phyloP scores from a whole-genome alignment of 176 grass and related monocot species.

The Aegilops tauschii region DNA sequence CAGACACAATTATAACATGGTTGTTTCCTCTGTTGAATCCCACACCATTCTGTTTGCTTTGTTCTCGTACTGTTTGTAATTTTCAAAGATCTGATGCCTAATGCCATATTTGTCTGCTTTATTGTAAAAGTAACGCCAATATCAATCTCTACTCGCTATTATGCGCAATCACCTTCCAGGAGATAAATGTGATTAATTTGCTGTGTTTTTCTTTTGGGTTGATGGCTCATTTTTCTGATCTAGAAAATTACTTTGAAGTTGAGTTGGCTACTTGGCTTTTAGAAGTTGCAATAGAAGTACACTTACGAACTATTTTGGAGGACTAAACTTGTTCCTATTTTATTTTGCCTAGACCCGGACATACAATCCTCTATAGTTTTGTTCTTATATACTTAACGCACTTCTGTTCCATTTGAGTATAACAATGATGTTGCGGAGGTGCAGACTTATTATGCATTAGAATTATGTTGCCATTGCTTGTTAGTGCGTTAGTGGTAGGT shows the following conservation, averaged over 20 bases:
- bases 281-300: background rate
- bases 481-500: background rate
- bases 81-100: background rate
- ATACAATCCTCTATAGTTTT: background rate
- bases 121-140: background rate
- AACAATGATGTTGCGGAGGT: background rate
- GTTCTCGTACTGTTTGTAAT: background rate
- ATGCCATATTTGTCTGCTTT: background rate
- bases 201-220: background rate
- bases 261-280: background rate
- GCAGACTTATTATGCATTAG: background rate
- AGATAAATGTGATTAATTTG: constrained; percentile 17
- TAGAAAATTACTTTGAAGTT: background rate
- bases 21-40: background rate
- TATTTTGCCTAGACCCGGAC: background rate
- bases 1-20: background rate
- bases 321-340: background rate
- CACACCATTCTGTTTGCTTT: background rate
- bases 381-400: background rate
- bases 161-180: constrained; percentile 2
- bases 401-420: background rate
- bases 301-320: background rate
- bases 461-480: constrained; percentile 16
- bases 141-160: background rate
- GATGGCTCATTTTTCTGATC: constrained; percentile 8